Evolutionary conservation across 345 rosid genomes (phyloP), one percentile per base, ranked within the genome.

Genomic region (Euphorbia lathyris): DNA sequence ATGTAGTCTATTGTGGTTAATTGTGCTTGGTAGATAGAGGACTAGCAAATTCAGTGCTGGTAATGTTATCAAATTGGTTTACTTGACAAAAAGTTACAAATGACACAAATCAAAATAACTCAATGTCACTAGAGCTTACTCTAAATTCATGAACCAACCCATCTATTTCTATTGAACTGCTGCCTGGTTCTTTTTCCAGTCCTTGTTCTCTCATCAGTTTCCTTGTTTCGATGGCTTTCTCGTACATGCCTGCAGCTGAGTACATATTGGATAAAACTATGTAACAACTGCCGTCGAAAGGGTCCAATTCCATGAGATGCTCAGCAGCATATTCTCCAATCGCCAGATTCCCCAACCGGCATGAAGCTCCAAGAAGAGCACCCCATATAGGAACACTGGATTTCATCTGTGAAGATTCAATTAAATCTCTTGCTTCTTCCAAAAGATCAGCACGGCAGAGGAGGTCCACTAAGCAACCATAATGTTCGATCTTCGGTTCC

Each of bases 401-500:
- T 20, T 43, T 59, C 58, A 59, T 59, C 9, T 47, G 65, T 5
- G 50, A 70, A 14, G 34, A 47, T 17, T 23, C 67, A 29, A 70
- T 70, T 14, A 70, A 68, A 23, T n/a, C 23, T 45, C 55, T 27
- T 9, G 72, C 65, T 58, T 68, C 65, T 30, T 57, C 55, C 63
- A 58, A 58, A 42, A 57, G 42, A 68, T 68, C 56, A 25, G 56
- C 64, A 1, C 45, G 65, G 65, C 72, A 19, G 5, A 42, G 64
- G 47, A 68, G 64, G 27, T 68, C 64, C 5, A 68, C 64, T 19
- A 42, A 25, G 27, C 65, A 68, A 14, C 58, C 73, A 5, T 47
- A 59, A 32, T 47, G 73, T 23, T 30, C 63, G 20, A 27, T 26
- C 71, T 56, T 75, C 57, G 88, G 88, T 77, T 72, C 74, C 67